Evolutionary conservation across 2,329 filamentous ascomycete genomes (phyloP).

Genomic region (Trichophyton verrucosum): DNA sequence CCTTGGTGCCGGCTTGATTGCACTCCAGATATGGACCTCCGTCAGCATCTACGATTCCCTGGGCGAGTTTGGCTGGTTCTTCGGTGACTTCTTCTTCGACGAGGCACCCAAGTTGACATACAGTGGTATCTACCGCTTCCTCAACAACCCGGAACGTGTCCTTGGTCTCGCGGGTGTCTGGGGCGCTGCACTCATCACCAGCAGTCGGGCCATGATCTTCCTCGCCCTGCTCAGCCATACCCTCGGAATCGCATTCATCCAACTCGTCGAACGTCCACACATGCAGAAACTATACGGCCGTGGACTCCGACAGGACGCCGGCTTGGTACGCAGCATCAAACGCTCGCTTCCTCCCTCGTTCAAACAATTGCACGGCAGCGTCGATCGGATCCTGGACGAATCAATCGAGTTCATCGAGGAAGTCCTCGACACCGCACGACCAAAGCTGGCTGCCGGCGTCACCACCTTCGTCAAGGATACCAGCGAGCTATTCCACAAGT

Average conservation of each 20-base stretch:
- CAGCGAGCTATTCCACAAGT: constrained; percentile 74
- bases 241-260: constrained; percentile 74
- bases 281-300: constrained; percentile 96
- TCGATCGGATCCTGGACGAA: constrained; percentile 76
- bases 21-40: constrained; percentile 84
- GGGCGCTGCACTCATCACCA: constrained; percentile 88
- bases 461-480: constrained; percentile 81
- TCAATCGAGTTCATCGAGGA: constrained; percentile 85
- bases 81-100: constrained; percentile 96
- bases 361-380: constrained; percentile 68
- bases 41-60: constrained; percentile 89
- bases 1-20: constrained; percentile 64
- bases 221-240: constrained; percentile 77
- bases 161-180: constrained; percentile 90
- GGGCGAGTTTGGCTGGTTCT: constrained; percentile 98
- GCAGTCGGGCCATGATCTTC: constrained; percentile 74
- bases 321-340: constrained; percentile 81
- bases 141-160: constrained; percentile 94
- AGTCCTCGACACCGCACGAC: constrained; percentile 70
- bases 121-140: constrained; percentile 90
- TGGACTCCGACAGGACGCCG: constrained; percentile 71
- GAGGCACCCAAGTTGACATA: constrained; percentile 81
- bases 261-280: constrained; percentile 87
- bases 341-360: constrained; percentile 73
- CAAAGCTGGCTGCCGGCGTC: constrained; percentile 75